Conservation (phyloP, 306 rosid species). For the Pachyrhizus erosus region DNA sequence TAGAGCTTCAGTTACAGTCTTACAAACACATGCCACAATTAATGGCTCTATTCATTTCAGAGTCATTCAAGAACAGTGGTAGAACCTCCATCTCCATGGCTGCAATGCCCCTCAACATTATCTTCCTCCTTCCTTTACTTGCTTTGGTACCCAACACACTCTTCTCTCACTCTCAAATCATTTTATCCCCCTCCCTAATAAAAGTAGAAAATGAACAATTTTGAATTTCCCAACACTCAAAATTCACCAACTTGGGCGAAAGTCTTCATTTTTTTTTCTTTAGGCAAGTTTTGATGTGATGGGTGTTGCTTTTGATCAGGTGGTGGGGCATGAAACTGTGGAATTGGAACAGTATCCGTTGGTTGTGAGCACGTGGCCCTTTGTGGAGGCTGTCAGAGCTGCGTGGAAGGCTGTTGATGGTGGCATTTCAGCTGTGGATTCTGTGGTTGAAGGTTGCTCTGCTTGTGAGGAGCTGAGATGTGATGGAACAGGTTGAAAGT, state of each 20-base stretch:
- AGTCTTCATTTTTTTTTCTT: background rate
- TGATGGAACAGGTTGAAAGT: constrained; percentile 86
- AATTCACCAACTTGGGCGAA: background rate
- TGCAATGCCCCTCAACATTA: constrained; percentile 20
- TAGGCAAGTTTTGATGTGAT: background rate
- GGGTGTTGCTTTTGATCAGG: constrained; percentile 48
- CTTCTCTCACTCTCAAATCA: background rate
- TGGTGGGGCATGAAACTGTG: constrained; percentile 53
- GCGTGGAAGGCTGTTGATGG: constrained; percentile 80
- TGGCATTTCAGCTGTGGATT: constrained; percentile 83
- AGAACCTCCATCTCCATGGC: constrained; percentile 26
- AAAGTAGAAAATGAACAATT: background rate
- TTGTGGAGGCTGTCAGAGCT: constrained; percentile 85
- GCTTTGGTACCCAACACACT: constrained; percentile 40
- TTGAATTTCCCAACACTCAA: background rate
- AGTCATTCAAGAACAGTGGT: too few species aligned
- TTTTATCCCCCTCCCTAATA: background rate
- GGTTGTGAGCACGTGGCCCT: constrained; percentile 97
- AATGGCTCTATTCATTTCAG: too few species aligned
- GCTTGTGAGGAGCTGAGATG: constrained; percentile 89
- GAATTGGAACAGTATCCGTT: constrained; percentile 59
- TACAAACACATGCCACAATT: too few species aligned
- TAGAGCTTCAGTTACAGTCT: too few species aligned
- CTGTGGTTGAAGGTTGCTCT: constrained; percentile 91
- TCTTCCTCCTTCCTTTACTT: constrained; percentile 41